Conservation (phyloP, 2,329 filamentous ascomycete species). For the Nemania diffusa region DNA sequence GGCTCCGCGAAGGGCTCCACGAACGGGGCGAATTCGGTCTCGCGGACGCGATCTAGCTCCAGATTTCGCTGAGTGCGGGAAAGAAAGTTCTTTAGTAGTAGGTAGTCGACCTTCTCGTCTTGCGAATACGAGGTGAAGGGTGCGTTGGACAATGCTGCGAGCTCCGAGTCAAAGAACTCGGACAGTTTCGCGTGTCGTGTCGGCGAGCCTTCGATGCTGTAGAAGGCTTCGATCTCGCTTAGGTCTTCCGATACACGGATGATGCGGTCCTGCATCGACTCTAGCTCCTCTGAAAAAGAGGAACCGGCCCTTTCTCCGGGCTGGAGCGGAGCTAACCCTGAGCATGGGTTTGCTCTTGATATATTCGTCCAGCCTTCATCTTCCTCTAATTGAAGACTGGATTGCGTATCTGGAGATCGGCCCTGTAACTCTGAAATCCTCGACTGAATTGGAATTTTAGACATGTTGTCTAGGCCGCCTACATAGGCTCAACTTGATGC, state of each 20-base stretch:
- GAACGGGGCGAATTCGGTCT: slow-evolving; percentile 53
- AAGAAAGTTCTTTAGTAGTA: slow-evolving; percentile 62
- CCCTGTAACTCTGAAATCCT: background rate
- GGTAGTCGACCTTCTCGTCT: slow-evolving; percentile 59
- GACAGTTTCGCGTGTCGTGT: slow-evolving; percentile 53
- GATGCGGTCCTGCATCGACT: slow-evolving; percentile 53
- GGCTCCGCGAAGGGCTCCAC: slow-evolving; percentile 56
- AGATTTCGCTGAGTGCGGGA: slow-evolving; percentile 51
- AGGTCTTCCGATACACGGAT: slow-evolving; percentile 58
- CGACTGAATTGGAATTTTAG: background rate
- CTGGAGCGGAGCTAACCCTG: background rate
- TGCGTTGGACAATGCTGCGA: slow-evolving; percentile 50
- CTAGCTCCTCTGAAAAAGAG: slow-evolving; percentile 8
- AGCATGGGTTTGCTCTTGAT: slow-evolving; percentile 7
- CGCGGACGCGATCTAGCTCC: slow-evolving; percentile 52
- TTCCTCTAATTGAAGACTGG: slow-evolving; percentile 9
- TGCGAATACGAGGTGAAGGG: slow-evolving; percentile 54
- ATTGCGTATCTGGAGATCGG: background rate
- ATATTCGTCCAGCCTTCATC: slow-evolving; percentile 30
- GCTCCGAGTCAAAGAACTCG: slow-evolving; percentile 56
- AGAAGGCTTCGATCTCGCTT: slow-evolving; percentile 59
- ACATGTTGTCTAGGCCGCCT: background rate
- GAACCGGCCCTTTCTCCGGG: background rate
- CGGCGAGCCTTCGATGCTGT: slow-evolving; percentile 59
- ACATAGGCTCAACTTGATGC: background rate